Evolutionary conservation across 306 rosid genomes (phyloP), one percentile per base, ranked within the genome.

Genomic region (Cucumis cinereus): DNA sequence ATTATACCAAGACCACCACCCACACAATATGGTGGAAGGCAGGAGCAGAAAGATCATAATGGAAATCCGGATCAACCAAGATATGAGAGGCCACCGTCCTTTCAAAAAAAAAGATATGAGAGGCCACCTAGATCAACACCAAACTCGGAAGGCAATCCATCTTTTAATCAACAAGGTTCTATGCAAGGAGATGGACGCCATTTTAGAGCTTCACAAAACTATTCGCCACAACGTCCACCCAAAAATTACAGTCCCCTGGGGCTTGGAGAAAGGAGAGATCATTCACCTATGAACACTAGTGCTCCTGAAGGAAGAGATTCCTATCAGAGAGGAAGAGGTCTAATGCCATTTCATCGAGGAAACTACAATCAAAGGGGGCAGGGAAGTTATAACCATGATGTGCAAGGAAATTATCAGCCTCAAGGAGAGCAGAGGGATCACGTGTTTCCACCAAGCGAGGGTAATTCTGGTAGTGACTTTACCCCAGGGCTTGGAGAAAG

Each of bases 1-100:
- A 91, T 94, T 76, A 89, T 89, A 78, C 95, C 90, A 61, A 88
- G 98, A 70, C 96, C 96, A 58, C 98, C 94, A 7, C 94, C 97
- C 1, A 74, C 88, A 79, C 97, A 92, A 72, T 89, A 83, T 26
- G 91, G 87, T 26, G 91, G 87, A 74, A 88, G 91, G 83, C 91
- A 78, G 83, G 84, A 74, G 3, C 45, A 73, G 76, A 87, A 88
- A 35, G 45, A 17, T 11, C 78, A 84, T 17, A 81, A 64, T 75
- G 78, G 90, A 78, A 78, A 79, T 80, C 35, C 73, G 7, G 84
- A 85, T 59, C 90, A 77, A 76, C 77, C 73, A 19, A 74, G 85
- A 78, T 79, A 73, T 26, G 80, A 85, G 50, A n/a, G n/a, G n/a
- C n/a, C n/a, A n/a, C n/a, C n/a, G n/a, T n/a, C n/a, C n/a, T n/a